phyloP scores from a whole-genome alignment of 1,284 basidiomycete genomes.

The Athelia sp. region DNA sequence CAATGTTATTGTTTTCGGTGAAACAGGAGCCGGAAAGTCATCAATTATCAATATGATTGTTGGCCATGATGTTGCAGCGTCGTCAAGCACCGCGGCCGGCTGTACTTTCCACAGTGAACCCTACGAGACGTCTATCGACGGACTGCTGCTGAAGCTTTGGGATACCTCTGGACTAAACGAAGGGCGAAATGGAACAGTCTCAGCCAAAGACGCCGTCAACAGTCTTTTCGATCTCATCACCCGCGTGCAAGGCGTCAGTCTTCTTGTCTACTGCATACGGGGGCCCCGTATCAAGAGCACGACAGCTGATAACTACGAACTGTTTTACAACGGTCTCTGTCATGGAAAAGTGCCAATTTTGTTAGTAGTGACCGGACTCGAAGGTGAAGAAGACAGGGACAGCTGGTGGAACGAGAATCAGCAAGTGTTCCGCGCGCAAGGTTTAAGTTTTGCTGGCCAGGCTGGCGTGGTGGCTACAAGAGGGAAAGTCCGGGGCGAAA shows the following conservation, averaged over 20 bases:
- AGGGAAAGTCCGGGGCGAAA: neutral
- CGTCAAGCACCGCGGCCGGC: neutral
- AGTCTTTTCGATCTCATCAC: neutral
- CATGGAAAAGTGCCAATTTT: neutral
- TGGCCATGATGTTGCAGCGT: neutral
- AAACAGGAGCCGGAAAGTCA: neutral
- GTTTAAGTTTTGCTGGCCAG: constrained; percentile 16
- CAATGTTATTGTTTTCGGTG: neutral
- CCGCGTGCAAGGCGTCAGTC: neutral
- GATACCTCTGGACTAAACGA: neutral
- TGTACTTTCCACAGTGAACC: neutral
- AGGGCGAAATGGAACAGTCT: neutral
- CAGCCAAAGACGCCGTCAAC: neutral
- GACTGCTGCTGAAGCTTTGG: neutral
- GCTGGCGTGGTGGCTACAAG: constrained; percentile 21
- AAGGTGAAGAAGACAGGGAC: neutral
- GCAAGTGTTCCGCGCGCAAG: neutral
- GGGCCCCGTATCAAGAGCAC: neutral
- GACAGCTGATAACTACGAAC: neutral
- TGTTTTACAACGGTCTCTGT: neutral
- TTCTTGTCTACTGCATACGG: neutral
- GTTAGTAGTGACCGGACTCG: neutral
- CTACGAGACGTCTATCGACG: neutral
- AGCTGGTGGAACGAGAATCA: neutral
- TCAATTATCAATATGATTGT: neutral